A percentile compares a stretch with the other conserved stretches of the same genome.
phyloP scores from a whole-genome alignment of 805 yeast species.

The Hanseniaspora pseudoguilliermondii region DNA sequence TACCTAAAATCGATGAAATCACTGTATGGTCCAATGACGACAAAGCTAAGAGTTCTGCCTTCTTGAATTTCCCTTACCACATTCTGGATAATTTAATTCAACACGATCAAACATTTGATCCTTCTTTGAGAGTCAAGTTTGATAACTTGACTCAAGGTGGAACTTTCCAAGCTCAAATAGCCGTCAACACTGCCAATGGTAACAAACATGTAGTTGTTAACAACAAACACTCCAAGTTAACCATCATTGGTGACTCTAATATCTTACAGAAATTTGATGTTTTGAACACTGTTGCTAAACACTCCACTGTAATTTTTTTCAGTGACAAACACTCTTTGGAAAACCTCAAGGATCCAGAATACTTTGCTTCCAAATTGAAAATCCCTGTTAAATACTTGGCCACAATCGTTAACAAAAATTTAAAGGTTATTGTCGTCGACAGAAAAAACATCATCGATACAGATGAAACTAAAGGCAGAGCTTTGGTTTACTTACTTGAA shows the following conservation, averaged over 20 bases:
- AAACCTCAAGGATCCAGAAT: conserved; percentile 28
- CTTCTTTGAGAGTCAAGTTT: conserved; percentile 49
- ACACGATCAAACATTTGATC: conserved; percentile 16
- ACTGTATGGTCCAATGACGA: conserved; percentile 62
- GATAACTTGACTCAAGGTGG: conserved; percentile 71
- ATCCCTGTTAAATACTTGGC: conserved; percentile 40
- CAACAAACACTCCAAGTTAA: conserved; percentile 50
- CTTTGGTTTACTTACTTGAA: conserved; percentile 61
- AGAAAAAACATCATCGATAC: conserved; percentile 49
- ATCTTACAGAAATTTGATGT: conserved; percentile 51
- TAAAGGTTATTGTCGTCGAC: conserved; percentile 48
- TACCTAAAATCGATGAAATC: conserved; percentile 23
- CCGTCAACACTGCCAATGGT: conserved; percentile 21
- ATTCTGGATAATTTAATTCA: conserved; percentile 11
- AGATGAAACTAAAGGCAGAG: conserved; percentile 63
- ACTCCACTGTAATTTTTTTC: conserved; percentile 35
- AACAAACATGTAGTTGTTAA: conserved; percentile 18
- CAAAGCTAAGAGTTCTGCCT: conserved; percentile 21
- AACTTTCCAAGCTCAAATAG: conserved; percentile 50
- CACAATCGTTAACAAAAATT: conserved; percentile 38
- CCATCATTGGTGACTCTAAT: conserved; percentile 47
- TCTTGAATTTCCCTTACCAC: conserved; percentile 5
- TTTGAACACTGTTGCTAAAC: conserved; percentile 31
- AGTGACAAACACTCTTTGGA: conserved; percentile 26
- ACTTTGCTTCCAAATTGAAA: conserved; percentile 39